These are phyloP conservation scores for Gossypium bickii DNA, from an alignment of 345 rosid genomes.

Conservation along the genomic window DNA sequence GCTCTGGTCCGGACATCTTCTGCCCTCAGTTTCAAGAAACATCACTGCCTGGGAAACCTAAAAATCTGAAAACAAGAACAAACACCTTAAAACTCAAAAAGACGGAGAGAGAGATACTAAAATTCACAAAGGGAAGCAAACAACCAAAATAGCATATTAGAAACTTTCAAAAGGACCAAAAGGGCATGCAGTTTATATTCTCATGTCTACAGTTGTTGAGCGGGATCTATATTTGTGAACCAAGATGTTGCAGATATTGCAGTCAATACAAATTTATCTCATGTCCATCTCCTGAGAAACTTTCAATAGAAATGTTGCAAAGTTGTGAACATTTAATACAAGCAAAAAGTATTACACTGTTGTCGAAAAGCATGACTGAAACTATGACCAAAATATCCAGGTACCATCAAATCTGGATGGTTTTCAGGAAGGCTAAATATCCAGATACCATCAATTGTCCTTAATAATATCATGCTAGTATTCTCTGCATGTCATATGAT, in stretches of 20 bases:
- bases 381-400: background rate
- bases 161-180: background rate
- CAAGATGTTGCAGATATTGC: background rate
- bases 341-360: background rate
- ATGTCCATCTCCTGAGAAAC: background rate
- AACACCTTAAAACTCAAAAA: background rate
- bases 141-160: background rate
- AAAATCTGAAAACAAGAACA: background rate
- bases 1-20: constrained; percentile 2
- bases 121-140: background rate
- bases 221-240: background rate
- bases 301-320: background rate
- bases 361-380: background rate
- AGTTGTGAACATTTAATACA: background rate
- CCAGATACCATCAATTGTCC: background rate
- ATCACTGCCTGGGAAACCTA: constrained; percentile 9
- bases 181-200: background rate
- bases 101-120: background rate
- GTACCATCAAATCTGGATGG: background rate
- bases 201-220: background rate
- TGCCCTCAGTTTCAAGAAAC: constrained; percentile 6
- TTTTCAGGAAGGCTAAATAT: background rate
- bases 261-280: background rate
- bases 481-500: background rate
- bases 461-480: background rate